Conservation (phyloP, 768 basidiomycete species). For the Termitomyces heimii region DNA sequence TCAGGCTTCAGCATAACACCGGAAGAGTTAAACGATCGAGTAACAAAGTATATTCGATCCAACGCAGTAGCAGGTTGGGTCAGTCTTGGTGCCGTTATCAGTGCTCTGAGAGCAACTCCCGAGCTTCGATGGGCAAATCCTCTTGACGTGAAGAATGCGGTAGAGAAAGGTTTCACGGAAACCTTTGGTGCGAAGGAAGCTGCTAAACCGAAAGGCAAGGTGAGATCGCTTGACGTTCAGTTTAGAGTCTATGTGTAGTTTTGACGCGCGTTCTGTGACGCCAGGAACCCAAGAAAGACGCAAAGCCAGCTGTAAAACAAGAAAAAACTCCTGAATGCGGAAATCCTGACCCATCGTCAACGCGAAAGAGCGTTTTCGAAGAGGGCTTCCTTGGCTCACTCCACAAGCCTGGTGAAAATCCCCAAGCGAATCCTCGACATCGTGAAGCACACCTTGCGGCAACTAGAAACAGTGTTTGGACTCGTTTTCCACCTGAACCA, state of each 20-base stretch:
- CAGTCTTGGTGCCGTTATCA: slow-evolving; percentile 62
- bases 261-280: background rate
- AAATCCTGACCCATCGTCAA: slow-evolving; percentile 28
- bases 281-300: slow-evolving; percentile 48
- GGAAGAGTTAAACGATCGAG: slow-evolving; percentile 51
- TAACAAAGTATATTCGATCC: slow-evolving; percentile 51
- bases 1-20: slow-evolving; percentile 76
- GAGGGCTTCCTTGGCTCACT: slow-evolving; percentile 92
- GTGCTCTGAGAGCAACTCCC: slow-evolving; percentile 53
- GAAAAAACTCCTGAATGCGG: slow-evolving; percentile 23
- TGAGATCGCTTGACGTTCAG: slow-evolving; percentile 14
- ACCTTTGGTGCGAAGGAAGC: slow-evolving; percentile 70
- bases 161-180: slow-evolving; percentile 62
- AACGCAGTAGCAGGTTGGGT: slow-evolving; percentile 66
- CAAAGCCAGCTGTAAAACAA: slow-evolving; percentile 24
- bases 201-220: slow-evolving; percentile 64
- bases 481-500: slow-evolving; percentile 97
- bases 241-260: background rate
- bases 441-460: slow-evolving; percentile 75
- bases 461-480: slow-evolving; percentile 83
- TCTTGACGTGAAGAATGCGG: slow-evolving; percentile 77
- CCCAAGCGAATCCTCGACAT: slow-evolving; percentile 73
- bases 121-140: slow-evolving; percentile 78
- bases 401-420: slow-evolving; percentile 92
- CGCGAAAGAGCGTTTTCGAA: slow-evolving; percentile 72